These are phyloP conservation scores for Metarhizium robertsii DNA, from an alignment of 2,329 filamentous ascomycete genomes.

Conservation along the genomic window DNA sequence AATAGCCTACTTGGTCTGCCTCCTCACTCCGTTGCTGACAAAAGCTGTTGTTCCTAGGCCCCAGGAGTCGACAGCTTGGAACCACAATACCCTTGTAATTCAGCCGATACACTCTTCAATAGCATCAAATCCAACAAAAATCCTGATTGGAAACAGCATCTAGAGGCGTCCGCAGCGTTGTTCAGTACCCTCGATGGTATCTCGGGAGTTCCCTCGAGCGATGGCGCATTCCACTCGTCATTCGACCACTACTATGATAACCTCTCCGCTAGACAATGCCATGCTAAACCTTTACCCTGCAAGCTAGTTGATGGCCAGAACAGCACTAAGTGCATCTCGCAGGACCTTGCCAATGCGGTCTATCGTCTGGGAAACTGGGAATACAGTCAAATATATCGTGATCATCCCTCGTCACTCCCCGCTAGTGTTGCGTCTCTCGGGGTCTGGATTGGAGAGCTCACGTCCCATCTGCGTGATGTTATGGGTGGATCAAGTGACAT, in stretches of 20 bases:
- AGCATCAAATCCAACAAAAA: slow-evolving; percentile 34
- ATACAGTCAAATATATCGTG: slow-evolving; percentile 70
- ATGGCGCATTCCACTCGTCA: slow-evolving; percentile 56
- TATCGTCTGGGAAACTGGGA: slow-evolving; percentile 74
- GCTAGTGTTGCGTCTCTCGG: slow-evolving; percentile 56
- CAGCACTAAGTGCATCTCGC: slow-evolving; percentile 50
- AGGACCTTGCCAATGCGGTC: slow-evolving; percentile 54
- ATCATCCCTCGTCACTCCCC: slow-evolving; percentile 49
- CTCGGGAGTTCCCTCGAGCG: slow-evolving; percentile 50
- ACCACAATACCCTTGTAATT: slow-evolving; percentile 58
- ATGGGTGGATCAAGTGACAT: slow-evolving; percentile 29
- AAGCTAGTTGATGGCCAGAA: slow-evolving; percentile 35
- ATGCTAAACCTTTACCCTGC: slow-evolving; percentile 64
- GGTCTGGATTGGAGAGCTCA: slow-evolving; percentile 66
- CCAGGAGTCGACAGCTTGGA: slow-evolving; percentile 61
- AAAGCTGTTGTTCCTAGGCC: slow-evolving; percentile 21
- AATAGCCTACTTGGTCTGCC: not conserved
- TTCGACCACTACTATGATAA: slow-evolving; percentile 85
- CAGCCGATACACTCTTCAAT: slow-evolving; percentile 33
- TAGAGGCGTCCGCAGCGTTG: slow-evolving; percentile 44
- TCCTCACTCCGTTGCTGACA: not conserved
- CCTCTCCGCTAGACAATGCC: slow-evolving; percentile 69
- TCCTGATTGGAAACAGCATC: slow-evolving; percentile 52
- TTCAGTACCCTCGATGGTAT: slow-evolving; percentile 55
- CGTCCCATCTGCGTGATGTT: slow-evolving; percentile 50